Evolutionary conservation across 768 basidiomycete species (phyloP), one percentile per base, ranked within the genome.

Genomic region (Scleroderma citrinum): DNA sequence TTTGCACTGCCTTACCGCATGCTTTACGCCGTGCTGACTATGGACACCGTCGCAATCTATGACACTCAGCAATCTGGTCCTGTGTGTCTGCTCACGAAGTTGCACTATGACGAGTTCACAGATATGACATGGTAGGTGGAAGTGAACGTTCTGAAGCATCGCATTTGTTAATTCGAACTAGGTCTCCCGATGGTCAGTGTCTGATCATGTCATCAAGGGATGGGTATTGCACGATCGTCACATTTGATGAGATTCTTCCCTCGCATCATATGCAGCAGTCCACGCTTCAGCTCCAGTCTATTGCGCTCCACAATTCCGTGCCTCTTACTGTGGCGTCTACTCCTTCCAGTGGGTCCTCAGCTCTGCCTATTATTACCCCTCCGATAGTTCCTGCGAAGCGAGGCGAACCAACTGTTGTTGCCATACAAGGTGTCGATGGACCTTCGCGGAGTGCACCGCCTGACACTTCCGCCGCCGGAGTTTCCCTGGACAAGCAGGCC

Each of bases 101-200:
- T 98, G 53, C 96, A 99, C 69, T 98, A 96, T 64, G 92, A 95
- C 53, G 92, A 95, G 59, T 98, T 98, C 63, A 98, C 96, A 7
- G 96, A 99, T 69, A 75, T 96, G 69, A 82, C 86, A 36, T 99
- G 96, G 96, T 97, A 59, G 36, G 89, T 74, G 19, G 29, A 29
- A 32, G 6, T 57, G 20, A 45, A 40, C 36, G 30, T 31, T 29
- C 26, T 44, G n/a, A 14, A 44, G 17, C 31, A 34, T 14, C n/a
- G n/a, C n/a, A 36, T 30, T 21, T 39, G 39, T 46, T 50, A n/a
- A 50, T 46, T 39, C n/a, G 1, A 16, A 46, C 59, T n/a, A 98
- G 95, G 95, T 95, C 95, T 1, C 83, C 92, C 1, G 96, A 98
- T 59, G 96, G 96, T 3, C 92, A 96, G 66, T 82, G 88, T 36